A percentile compares a stretch with the other conserved stretches of the same genome.
These are phyloP conservation scores for Podaxis mareebaensis DNA, from an alignment of 768 basidiomycete species.

Conservation along the genomic window DNA sequence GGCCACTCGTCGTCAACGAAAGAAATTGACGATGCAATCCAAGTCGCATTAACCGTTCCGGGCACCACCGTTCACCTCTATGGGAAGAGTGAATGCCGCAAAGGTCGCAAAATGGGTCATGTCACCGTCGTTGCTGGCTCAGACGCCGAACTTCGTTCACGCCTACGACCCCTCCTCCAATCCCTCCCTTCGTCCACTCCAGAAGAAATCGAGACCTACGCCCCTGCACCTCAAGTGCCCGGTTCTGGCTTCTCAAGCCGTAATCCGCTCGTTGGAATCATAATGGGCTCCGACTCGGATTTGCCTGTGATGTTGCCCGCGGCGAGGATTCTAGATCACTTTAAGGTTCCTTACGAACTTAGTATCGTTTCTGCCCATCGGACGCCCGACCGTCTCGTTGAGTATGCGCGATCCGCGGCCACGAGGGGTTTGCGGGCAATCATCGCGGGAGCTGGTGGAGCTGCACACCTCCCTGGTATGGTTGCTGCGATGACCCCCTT, in stretches of 20 bases:
- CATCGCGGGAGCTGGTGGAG: conserved; percentile 97
- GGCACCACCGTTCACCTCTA: conserved; percentile 90
- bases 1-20: conserved; percentile 72
- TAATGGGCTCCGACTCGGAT: conserved; percentile 99
- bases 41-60: conserved; percentile 64
- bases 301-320: conserved; percentile 92
- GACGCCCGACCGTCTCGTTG: conserved; percentile 83
- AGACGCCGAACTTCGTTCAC: conserved; percentile 68
- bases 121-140: conserved; percentile 84
- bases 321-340: conserved; percentile 80
- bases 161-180: conserved; percentile 74
- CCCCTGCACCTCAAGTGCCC: conserved; percentile 44
- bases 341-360: conserved; percentile 86
- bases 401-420: conserved; percentile 76
- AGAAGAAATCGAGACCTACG: conserved; percentile 53
- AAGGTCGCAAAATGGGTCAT: conserved; percentile 97
- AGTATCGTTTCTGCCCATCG: conserved; percentile 97
- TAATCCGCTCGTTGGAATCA: conserved; percentile 84
- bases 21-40: conserved; percentile 54
- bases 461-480: conserved; percentile 98
- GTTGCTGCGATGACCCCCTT: conserved; percentile 91
- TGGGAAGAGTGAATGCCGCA: conserved; percentile 88
- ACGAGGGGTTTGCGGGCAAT: conserved; percentile 69
- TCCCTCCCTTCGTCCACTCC: conserved; percentile 53
- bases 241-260: conserved; percentile 58